Percentiles rank a stretch among this genome's conserved stretches.
Evolutionary conservation across 768 basidiomycete genomes (phyloP).

Genomic region (Gloeophyllum trabeum): DNA sequence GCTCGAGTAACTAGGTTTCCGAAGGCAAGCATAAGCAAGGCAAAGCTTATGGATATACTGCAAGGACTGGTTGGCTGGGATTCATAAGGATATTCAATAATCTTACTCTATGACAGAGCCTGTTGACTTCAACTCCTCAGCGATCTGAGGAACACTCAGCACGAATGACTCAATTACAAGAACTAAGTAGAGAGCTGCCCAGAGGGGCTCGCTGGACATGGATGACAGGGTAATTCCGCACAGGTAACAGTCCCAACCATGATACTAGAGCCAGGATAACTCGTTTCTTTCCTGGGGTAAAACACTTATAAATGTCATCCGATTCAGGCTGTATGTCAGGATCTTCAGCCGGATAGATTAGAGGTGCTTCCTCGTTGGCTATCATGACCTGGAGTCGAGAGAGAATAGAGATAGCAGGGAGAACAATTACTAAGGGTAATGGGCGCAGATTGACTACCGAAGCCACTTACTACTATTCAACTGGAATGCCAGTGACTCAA

Average conservation of each 20-base stretch:
- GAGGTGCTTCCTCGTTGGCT: no score
- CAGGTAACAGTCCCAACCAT: constrained; percentile 49
- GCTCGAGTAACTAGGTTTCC: constrained; percentile 35
- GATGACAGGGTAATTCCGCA: constrained; percentile 20
- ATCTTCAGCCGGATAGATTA: no score
- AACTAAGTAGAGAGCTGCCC: constrained; percentile 29
- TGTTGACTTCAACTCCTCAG: constrained; percentile 49
- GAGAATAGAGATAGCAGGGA: no score
- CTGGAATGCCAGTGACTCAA: no score
- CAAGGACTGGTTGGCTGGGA: neutral
- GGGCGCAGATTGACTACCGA: no score
- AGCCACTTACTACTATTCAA: no score
- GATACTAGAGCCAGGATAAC: constrained; percentile 47
- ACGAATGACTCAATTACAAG: constrained; percentile 62
- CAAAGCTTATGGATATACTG: constrained; percentile 40
- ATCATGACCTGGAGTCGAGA: no score
- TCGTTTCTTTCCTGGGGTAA: constrained; percentile 38
- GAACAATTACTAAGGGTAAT: no score
- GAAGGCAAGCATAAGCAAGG: constrained; percentile 31
- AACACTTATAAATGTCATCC: constrained; percentile 48
- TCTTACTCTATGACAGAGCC: constrained; percentile 43
- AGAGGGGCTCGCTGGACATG: neutral
- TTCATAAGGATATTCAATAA: neutral
- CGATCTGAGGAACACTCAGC: constrained; percentile 65
- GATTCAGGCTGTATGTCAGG: no score